Conservation (phyloP, 345 rosid species). For the Euphorbia pulcherrima region DNA sequence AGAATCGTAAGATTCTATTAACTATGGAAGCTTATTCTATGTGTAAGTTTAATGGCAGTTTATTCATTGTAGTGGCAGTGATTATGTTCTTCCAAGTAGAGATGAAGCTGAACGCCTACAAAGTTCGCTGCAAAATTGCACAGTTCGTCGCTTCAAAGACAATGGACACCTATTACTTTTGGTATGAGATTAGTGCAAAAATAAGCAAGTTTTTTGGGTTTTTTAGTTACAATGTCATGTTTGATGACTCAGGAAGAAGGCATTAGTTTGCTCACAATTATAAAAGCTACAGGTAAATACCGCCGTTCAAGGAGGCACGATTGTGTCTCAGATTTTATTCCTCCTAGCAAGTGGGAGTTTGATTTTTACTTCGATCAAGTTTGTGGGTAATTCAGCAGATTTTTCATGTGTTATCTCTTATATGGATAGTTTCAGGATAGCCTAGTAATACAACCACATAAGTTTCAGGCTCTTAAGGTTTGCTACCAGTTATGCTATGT, state of each 20-base stretch:
- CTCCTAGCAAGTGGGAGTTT: conserved; percentile 65
- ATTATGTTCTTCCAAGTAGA: conserved; percentile 66
- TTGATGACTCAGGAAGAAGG: conserved; percentile 58
- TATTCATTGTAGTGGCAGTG: conserved; percentile 56
- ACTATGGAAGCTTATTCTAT: too few species aligned
- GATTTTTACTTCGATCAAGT: conserved; percentile 33
- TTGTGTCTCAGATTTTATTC: conserved; percentile 59
- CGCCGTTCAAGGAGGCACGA: conserved; percentile 53
- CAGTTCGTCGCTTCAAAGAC: conserved; percentile 61
- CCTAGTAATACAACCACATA: too few species aligned
- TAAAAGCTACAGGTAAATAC: conserved; percentile 66
- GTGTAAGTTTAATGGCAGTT: conserved; percentile 1
- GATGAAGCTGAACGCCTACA: conserved; percentile 65
- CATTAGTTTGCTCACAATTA: conserved; percentile 59
- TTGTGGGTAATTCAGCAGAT: conserved; percentile 40
- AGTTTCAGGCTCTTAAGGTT: conserved; percentile 39
- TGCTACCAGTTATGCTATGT: conserved; percentile 46
- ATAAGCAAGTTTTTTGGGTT: too few species aligned
- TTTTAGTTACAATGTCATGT: not conserved
- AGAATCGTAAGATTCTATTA: too few species aligned
- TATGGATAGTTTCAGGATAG: too few species aligned
- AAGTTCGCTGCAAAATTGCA: conserved; percentile 51
- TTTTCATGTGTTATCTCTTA: too few species aligned
- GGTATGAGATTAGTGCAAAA: conserved; percentile 49
- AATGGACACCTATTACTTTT: conserved; percentile 71